Evolutionary conservation across 768 basidiomycete genomes (phyloP), one percentile per base, ranked within the genome.

Genomic region (Leccinellum rugosiceps): DNA sequence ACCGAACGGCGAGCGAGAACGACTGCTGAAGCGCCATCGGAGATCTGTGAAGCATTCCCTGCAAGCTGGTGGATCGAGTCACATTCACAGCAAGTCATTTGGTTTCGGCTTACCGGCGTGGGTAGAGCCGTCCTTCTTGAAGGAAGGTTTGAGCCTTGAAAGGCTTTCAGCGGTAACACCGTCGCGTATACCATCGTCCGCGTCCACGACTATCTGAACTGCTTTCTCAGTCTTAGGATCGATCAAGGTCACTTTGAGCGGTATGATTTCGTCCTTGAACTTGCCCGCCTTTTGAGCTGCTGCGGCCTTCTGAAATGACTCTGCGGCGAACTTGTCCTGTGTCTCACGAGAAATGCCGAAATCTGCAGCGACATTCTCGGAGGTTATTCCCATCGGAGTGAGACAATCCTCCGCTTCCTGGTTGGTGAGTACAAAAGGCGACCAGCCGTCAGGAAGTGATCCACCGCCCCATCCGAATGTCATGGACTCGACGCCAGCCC

Each of bases 401-500:
- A 89, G 78, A 68, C 92, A 94, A 75, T 94, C 92, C 57, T 82
- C 82, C 3, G 92, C 83, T 62, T 89, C 86, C 63, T 83, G 75
- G 73, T 80, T 84, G 32, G 77, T 64, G 58, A 90, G 79, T 47
- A 94, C 77, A 48, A 80, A 78, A 23, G 89, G 84, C 3, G 88
- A 86, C 72, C 79, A 85, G 51, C 73, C 77, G 52, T 83, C 77
- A 9, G 85, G 80, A 50, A 81, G 73, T 7, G 84, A 78, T 53
- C 76, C 73, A 28, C 82, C 72, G 28, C 88, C 89, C 72, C 78
- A 91, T 31, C 88, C 88, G 66, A 81, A 79, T 1, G 90, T 89
- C 94, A 97, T 97, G 56, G 86, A 88, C 75, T 97, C 93, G 17
- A 92, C 90, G 58, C 92, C 94, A 43, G 91, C 86, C 70, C 88